Conservation (phyloP, 1,284 basidiomycete genomes). For the Tilletiaria anomala region DNA sequence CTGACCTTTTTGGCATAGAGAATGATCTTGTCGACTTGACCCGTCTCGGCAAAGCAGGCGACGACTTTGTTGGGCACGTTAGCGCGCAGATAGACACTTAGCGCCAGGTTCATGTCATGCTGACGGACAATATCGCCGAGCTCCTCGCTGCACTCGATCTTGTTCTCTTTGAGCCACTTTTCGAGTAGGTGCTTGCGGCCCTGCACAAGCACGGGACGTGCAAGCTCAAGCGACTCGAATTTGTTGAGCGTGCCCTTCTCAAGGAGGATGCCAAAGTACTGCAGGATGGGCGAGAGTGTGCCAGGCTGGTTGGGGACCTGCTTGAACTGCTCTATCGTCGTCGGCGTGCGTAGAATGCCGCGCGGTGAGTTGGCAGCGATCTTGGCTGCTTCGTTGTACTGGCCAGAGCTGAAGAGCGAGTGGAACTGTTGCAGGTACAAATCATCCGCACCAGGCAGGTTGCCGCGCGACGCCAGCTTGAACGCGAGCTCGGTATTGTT, state of each 20-base stretch:
- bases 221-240: conserved; percentile 86
- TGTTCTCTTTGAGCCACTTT: conserved; percentile 99
- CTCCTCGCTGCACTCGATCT: conserved; percentile 97
- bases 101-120: conserved; percentile 94
- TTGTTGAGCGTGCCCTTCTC: conserved; percentile 98
- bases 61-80: conserved; percentile 95
- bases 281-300: conserved; percentile 85
- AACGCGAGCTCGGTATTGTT: conserved; percentile 98
- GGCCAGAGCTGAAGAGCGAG: conserved; percentile 73
- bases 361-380: conserved; percentile 93
- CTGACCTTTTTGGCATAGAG: conserved; percentile 96
- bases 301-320: conserved; percentile 77
- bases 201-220: conserved; percentile 87
- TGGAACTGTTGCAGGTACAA: conserved; percentile 93
- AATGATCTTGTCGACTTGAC: conserved; percentile 96
- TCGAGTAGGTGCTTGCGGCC: conserved; percentile 93
- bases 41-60: conserved; percentile 96
- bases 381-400: conserved; percentile 94
- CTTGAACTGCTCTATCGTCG: conserved; percentile 98
- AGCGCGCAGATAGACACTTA: conserved; percentile 93
- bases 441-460: conserved; percentile 93
- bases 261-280: conserved; percentile 93
- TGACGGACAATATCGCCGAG: conserved; percentile 91
- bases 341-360: conserved; percentile 84
- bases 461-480: conserved; percentile 96